Evolutionary conservation across 768 basidiomycete genomes (phyloP).

Genomic region (Boletus pseudo-olivaceus): DNA sequence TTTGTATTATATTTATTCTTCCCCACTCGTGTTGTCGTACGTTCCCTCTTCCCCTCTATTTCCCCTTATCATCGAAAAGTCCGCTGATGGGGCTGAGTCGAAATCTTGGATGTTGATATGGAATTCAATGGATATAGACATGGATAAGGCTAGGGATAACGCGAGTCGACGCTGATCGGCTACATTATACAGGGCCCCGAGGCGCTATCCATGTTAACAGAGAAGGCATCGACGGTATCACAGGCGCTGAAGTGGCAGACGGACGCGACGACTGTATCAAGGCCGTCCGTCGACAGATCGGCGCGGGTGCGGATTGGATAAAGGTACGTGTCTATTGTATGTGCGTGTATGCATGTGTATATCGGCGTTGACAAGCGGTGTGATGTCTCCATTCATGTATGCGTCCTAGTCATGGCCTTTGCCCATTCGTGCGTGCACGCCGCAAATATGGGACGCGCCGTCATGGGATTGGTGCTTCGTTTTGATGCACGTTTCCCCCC

Average conservation of each 20-base stretch:
- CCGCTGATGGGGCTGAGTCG: slow-evolving; percentile 9
- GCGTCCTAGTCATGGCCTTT: not conserved
- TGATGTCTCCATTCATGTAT: not conserved
- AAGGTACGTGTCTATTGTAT: slow-evolving; percentile 38
- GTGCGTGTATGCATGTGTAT: slow-evolving; percentile 7
- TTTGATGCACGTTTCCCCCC: slow-evolving; percentile 13
- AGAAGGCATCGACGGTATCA: slow-evolving; percentile 55
- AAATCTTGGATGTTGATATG: not conserved
- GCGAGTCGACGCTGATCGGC: not conserved
- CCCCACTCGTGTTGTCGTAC: not conserved
- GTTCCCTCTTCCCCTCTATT: not conserved
- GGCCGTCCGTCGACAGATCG: slow-evolving; percentile 58
- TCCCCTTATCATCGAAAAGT: slow-evolving; percentile 13
- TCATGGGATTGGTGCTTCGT: slow-evolving; percentile 3
- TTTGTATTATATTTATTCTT: not conserved
- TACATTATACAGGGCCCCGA: slow-evolving; percentile 45
- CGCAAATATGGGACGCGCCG: not conserved
- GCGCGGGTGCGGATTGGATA: slow-evolving; percentile 66
- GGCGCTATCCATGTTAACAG: slow-evolving; percentile 40
- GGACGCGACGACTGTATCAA: slow-evolving; percentile 52
- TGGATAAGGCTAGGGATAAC: not conserved
- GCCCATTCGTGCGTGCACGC: not conserved
- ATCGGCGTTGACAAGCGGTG: not conserved
- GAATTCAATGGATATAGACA: not conserved
- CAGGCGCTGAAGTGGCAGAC: slow-evolving; percentile 57